Evolutionary conservation across 1,284 basidiomycete genomes (phyloP).

Genomic region (Leccinum griseonigrum): DNA sequence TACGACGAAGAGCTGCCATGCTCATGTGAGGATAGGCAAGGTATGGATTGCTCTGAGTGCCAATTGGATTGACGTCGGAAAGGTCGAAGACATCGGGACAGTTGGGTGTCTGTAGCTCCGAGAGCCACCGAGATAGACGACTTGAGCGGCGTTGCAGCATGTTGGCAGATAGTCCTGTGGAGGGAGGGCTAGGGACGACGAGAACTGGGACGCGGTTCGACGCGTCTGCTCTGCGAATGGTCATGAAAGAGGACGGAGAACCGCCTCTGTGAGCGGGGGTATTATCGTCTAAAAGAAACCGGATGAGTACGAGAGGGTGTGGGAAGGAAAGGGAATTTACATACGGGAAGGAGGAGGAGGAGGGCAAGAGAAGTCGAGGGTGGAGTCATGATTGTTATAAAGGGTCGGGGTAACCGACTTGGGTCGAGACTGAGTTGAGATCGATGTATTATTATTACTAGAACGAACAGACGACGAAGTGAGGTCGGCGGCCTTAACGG

Average conservation of each 20-base stretch:
- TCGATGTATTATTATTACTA: conserved; percentile 3
- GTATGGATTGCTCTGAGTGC: conserved; percentile 44
- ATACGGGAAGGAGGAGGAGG: conserved; percentile 19
- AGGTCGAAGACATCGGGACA: conserved; percentile 22
- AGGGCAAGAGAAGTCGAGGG: not conserved
- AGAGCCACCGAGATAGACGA: conserved; percentile 66
- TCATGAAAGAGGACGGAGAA: conserved; percentile 33
- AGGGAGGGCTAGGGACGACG: conserved; percentile 21
- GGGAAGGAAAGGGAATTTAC: conserved; percentile 12
- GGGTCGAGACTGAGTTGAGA: conserved; percentile 9
- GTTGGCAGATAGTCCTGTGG: conserved; percentile 21
- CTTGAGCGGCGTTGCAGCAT: conserved; percentile 48
- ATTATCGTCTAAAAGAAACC: conserved; percentile 15
- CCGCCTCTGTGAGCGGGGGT: conserved; percentile 9
- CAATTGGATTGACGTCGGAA: conserved; percentile 27
- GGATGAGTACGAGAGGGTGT: conserved; percentile 1
- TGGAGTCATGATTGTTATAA: conserved; percentile 21
- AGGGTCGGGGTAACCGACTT: conserved; percentile 11
- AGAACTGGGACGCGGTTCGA: conserved; percentile 14
- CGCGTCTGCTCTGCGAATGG: conserved; percentile 30
- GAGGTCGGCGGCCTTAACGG: conserved; percentile 20
- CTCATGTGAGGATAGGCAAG: conserved; percentile 53
- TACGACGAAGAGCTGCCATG: conserved; percentile 24
- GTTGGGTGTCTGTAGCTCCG: conserved; percentile 49
- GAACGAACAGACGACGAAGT: conserved; percentile 10